Percentiles rank a stretch among this genome's conserved stretches.
Conservation (phyloP, 2,329 filamentous ascomycete genomes). For the Pseudogymnoascus sp. region DNA sequence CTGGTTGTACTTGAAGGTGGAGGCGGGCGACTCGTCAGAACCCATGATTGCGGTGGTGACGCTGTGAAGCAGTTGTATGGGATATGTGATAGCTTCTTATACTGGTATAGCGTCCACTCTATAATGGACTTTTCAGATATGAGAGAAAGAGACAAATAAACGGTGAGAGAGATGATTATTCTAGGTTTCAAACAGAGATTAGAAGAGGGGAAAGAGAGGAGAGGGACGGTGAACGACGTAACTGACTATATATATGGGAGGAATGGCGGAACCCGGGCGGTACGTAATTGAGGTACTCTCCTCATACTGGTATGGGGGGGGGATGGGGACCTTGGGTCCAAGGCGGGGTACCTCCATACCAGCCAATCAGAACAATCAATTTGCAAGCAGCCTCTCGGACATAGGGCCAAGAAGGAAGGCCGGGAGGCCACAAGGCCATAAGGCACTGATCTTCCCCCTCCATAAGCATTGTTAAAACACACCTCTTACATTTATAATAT, state of each 20-base stretch:
- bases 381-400: conserved; percentile 1
- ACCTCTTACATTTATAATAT: neutral
- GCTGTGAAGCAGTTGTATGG: conserved; percentile 6
- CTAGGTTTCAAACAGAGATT: neutral
- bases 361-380: neutral
- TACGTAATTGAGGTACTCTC: conserved; percentile 10
- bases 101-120: neutral
- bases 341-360: neutral
- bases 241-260: conserved; percentile 8
- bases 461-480: neutral
- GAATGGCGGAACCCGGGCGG: neutral
- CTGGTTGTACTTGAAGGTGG: conserved; percentile 48
- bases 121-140: neutral
- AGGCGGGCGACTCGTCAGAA: conserved; percentile 36
- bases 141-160: neutral
- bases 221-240: neutral
- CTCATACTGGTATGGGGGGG: neutral
- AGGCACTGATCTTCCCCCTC: neutral
- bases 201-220: neutral
- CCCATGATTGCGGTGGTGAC: conserved; percentile 32
- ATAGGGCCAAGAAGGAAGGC: neutral
- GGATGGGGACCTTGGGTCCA: neutral
- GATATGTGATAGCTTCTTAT: neutral
- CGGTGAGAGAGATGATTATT: conserved; percentile 1
- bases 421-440: neutral